phyloP scores from a whole-genome alignment of 345 rosid genomes.

The Eucalyptus leucophloia region DNA sequence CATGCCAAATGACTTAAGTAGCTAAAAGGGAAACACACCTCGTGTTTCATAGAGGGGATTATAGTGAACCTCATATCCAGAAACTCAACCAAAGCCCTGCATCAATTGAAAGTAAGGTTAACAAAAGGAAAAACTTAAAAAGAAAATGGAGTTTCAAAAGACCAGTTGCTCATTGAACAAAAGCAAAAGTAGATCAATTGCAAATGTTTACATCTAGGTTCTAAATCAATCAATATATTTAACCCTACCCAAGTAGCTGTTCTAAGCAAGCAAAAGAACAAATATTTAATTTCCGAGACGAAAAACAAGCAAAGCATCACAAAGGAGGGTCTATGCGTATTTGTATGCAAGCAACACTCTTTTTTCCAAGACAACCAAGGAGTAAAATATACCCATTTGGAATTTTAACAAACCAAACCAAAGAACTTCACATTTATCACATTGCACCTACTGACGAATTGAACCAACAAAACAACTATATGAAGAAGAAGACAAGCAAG shows the following conservation, averaged over 20 bases:
- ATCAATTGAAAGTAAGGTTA: too few relatives aligned
- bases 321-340: background rate
- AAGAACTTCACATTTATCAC: background rate
- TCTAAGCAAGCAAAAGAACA: background rate
- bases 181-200: too few relatives aligned
- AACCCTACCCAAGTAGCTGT: background rate
- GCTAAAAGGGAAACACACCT: too few relatives aligned
- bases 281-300: background rate
- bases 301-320: background rate
- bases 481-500: too few relatives aligned
- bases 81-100: too few relatives aligned
- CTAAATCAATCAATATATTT: too few relatives aligned
- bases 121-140: too few relatives aligned
- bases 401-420: background rate
- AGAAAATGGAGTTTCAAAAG: too few relatives aligned
- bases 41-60: rapidly evolving
- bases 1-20: too few relatives aligned
- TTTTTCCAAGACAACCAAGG: background rate
- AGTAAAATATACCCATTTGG: background rate
- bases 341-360: background rate
- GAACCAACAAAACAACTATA: too few relatives aligned
- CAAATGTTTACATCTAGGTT: background rate
- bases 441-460: background rate
- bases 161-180: background rate
- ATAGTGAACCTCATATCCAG: too few relatives aligned